Percentiles rank a stretch among this genome's conserved stretches.
Conservation (phyloP, 139 green algal genomes). For the Pseudopediastrum boryanum region DNA sequence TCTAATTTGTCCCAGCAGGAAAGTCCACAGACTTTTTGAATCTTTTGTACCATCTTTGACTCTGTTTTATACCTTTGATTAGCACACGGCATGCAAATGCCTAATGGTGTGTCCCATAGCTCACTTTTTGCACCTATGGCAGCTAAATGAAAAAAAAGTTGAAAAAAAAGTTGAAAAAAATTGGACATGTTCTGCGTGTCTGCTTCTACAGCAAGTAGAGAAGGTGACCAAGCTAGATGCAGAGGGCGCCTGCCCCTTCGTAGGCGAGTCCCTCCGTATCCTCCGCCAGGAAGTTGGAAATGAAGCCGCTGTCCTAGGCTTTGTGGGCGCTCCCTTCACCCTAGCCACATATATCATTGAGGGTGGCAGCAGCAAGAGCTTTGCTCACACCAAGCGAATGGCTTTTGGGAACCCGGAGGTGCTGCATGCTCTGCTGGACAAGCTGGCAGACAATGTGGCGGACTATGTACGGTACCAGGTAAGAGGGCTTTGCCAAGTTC, state of each 20-base stretch:
- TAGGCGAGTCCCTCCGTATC: conserved; percentile 82
- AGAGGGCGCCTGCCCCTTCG: conserved; percentile 77
- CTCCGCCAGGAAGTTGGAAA: conserved; percentile 75
- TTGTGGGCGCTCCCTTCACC: conserved; percentile 94
- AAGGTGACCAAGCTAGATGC: conserved; percentile 75
- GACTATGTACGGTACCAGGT: conserved; percentile 95
- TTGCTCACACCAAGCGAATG: conserved; percentile 88
- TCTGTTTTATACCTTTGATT: too few species aligned
- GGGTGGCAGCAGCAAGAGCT: conserved; percentile 87
- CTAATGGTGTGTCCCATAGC: too few species aligned
- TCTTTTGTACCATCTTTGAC: too few species aligned
- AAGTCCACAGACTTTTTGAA: too few species aligned
- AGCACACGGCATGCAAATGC: too few species aligned
- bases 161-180: too few species aligned
- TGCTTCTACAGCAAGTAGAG: conserved; percentile 79
- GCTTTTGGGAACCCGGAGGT: conserved; percentile 80
- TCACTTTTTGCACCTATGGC: too few species aligned
- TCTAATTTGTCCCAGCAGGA: too few species aligned
- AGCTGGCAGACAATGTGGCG: conserved; percentile 87
- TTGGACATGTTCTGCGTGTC: too few species aligned
- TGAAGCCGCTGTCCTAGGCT: conserved; percentile 85
- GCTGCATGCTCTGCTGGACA: conserved; percentile 76
- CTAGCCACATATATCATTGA: conserved; percentile 96
- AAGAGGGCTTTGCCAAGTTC: neutral
- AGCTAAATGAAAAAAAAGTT: too few species aligned